These are phyloP conservation scores for Cyberlindnera euphorbiiphila DNA, from an alignment of 805 yeast species.

Conservation along the genomic window DNA sequence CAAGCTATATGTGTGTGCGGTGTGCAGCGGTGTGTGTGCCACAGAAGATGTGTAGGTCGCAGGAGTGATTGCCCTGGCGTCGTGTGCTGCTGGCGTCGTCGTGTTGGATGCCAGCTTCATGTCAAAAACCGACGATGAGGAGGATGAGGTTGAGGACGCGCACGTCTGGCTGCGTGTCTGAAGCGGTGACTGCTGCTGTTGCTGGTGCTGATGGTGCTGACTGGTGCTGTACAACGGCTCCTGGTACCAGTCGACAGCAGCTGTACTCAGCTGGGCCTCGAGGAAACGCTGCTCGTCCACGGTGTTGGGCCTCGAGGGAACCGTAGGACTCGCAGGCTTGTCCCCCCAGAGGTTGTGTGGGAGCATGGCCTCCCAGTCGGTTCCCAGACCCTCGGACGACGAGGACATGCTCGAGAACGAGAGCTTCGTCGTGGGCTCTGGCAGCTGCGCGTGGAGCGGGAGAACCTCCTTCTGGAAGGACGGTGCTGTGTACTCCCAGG, in stretches of 20 bases:
- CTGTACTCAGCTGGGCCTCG: slow-evolving; percentile 10
- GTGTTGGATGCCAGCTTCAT: slow-evolving; percentile 12
- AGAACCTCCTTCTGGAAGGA: too few species aligned
- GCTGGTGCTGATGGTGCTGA: not conserved
- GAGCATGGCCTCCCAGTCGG: slow-evolving; percentile 29
- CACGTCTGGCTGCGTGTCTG: not conserved
- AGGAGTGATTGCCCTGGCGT: slow-evolving; percentile 1
- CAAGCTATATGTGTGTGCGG: not conserved
- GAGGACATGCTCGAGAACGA: too few species aligned
- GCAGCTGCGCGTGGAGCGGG: too few species aligned
- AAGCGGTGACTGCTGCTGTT: not conserved
- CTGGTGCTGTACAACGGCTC: too few species aligned
- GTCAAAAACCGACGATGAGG: slow-evolving; percentile 17
- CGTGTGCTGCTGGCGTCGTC: slow-evolving; percentile 11
- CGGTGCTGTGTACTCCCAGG: too few species aligned
- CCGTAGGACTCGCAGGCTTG: not conserved
- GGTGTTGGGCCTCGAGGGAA: slow-evolving; percentile 9
- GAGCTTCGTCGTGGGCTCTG: too few species aligned
- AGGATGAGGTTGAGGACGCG: slow-evolving; percentile 6
- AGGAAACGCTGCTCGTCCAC: slow-evolving; percentile 16
- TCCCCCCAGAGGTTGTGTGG: slow-evolving; percentile 35
- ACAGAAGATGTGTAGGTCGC: not conserved
- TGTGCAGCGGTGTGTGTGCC: not conserved
- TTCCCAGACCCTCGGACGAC: too few species aligned
- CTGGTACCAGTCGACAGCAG: slow-evolving; percentile 11